These are phyloP conservation scores for Ophiocordyceps camponoti-saundersi DNA, from an alignment of 2,329 filamentous ascomycete species.

Conservation along the genomic window DNA sequence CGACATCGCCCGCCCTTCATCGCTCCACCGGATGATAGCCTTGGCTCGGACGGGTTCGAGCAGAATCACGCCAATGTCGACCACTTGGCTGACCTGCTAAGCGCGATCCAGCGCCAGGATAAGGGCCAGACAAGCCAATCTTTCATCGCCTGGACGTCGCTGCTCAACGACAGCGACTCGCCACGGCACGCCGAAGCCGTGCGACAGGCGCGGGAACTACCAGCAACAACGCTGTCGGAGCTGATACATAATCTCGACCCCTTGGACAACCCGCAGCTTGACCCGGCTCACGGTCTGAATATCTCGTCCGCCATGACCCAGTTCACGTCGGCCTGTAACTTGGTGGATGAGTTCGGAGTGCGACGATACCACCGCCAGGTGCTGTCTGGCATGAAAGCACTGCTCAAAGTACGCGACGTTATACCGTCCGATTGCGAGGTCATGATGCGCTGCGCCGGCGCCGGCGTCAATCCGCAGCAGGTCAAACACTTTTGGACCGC, in stretches of 20 bases:
- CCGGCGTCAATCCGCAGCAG: slow-evolving; percentile 18
- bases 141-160: slow-evolving; percentile 12
- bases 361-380: slow-evolving; percentile 22
- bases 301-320: slow-evolving; percentile 22
- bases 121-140: slow-evolving; percentile 6
- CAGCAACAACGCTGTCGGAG: slow-evolving; percentile 42
- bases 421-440: slow-evolving; percentile 24
- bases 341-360: slow-evolving; percentile 26
- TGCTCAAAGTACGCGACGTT: slow-evolving; percentile 18
- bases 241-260: slow-evolving; percentile 48
- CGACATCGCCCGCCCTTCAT: not conserved
- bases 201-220: slow-evolving; percentile 21
- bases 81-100: not conserved
- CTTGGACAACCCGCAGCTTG: slow-evolving; percentile 26
- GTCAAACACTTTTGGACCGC: slow-evolving; percentile 19
- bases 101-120: not conserved
- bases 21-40: not conserved
- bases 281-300: slow-evolving; percentile 23
- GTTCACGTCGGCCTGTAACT: slow-evolving; percentile 17
- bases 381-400: slow-evolving; percentile 15
- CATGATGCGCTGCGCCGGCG: slow-evolving; percentile 29
- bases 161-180: slow-evolving; percentile 5
- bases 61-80: not conserved
- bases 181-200: slow-evolving; percentile 10
- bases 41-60: not conserved